These are phyloP conservation scores for Avena atlantica DNA, from an alignment of 176 grass and related monocot genomes.

Conservation along the genomic window DNA sequence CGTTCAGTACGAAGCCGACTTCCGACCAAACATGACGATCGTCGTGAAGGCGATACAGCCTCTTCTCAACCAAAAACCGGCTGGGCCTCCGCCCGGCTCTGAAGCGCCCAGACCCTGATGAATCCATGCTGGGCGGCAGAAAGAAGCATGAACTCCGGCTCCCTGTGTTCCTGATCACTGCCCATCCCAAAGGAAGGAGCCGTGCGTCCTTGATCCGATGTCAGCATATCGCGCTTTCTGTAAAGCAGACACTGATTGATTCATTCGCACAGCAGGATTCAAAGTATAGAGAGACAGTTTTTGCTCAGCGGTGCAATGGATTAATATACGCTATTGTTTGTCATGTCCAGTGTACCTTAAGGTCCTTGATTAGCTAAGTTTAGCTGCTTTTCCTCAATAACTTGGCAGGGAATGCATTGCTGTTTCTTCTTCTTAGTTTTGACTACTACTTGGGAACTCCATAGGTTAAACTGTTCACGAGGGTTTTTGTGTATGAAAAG, in stretches of 20 bases:
- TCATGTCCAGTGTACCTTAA: slow-evolving; percentile 11
- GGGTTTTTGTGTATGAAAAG: not conserved
- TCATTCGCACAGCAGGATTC: slow-evolving; percentile 37
- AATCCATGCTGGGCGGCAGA: not conserved
- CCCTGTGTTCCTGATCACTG: slow-evolving; percentile 14
- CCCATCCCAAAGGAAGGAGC: slow-evolving; percentile 11
- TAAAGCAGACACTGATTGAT: slow-evolving; percentile 40
- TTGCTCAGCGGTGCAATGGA: slow-evolving; percentile 33
- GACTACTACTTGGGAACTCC: not conserved
- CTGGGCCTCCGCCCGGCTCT: not conserved
- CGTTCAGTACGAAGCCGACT: slow-evolving; percentile 83
- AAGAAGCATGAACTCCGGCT: slow-evolving; percentile 28
- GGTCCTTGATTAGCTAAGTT: not conserved
- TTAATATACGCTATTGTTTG: not conserved
- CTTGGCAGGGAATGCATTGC: not conserved
- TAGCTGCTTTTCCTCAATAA: slow-evolving; percentile 10
- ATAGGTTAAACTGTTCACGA: not conserved
- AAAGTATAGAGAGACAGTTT: slow-evolving; percentile 39
- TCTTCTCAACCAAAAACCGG: slow-evolving; percentile 70
- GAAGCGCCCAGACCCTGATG: slow-evolving; percentile 43
- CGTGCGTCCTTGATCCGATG: slow-evolving; percentile 32
- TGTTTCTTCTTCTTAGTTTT: not conserved
- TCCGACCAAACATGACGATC: slow-evolving; percentile 93
- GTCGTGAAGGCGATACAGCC: slow-evolving; percentile 85
- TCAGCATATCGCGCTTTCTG: slow-evolving; percentile 27